A percentile compares a stretch with the other conserved stretches of the same genome.
phyloP scores from a whole-genome alignment of 2,329 filamentous ascomycete species.

The Aspergillus thermomutatus region DNA sequence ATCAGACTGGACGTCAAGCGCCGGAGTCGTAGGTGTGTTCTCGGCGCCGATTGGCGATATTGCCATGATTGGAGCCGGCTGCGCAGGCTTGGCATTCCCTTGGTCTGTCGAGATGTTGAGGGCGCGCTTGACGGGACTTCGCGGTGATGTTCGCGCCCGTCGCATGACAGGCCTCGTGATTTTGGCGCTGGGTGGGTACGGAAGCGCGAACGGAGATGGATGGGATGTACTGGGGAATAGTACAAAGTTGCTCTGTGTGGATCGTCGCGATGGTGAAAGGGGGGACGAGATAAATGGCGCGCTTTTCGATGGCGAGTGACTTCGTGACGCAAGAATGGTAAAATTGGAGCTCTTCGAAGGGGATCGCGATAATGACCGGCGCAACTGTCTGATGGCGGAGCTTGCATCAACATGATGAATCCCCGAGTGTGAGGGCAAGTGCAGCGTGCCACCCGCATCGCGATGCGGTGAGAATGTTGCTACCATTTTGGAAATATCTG shows the following conservation, averaged over 20 bases:
- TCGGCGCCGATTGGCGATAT: constrained; percentile 41
- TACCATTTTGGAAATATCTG: constrained; percentile 34
- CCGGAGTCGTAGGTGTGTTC: constrained; percentile 36
- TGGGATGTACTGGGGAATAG: constrained; percentile 44
- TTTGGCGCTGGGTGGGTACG: constrained; percentile 64
- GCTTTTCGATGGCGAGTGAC: constrained; percentile 51
- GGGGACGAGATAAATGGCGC: constrained; percentile 49
- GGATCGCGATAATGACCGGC: constrained; percentile 87
- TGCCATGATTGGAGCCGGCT: constrained; percentile 41
- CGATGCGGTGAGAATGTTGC: constrained; percentile 49
- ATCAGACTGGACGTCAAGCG: constrained; percentile 21
- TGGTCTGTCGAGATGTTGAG: constrained; percentile 68
- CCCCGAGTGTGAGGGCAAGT: constrained; percentile 81
- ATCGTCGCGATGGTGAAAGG: constrained; percentile 56
- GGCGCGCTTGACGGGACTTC: constrained; percentile 76
- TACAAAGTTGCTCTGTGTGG: constrained; percentile 53
- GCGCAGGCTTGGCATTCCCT: constrained; percentile 62
- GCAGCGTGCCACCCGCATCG: constrained; percentile 69
- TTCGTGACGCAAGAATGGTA: constrained; percentile 54
- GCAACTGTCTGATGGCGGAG: constrained; percentile 74
- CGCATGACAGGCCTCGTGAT: constrained; percentile 48
- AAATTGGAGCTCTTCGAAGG: constrained; percentile 77
- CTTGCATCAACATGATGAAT: constrained; percentile 79
- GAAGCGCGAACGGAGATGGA: constrained; percentile 58
- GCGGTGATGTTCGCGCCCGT: constrained; percentile 64